Evolutionary conservation across 164 flowering plant genomes (phyloP).

Genomic region (Tinospora cordifolia): DNA sequence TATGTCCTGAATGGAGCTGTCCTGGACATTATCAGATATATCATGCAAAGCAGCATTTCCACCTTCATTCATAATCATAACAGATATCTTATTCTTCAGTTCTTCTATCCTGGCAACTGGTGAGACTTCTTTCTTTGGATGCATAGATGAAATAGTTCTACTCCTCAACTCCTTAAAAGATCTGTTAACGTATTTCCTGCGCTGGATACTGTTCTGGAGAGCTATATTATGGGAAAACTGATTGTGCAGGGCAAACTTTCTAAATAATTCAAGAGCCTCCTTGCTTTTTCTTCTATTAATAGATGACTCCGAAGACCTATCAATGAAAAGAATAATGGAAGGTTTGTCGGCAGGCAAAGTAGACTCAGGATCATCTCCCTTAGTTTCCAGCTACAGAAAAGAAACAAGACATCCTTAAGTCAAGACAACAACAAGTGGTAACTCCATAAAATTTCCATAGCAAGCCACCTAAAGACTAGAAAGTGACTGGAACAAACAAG

Average conservation of each 20-base stretch:
- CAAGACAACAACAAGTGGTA: too few species aligned
- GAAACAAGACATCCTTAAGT: constrained; percentile 7
- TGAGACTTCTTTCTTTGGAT: constrained; percentile 27
- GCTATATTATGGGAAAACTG: background rate
- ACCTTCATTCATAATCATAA: constrained; percentile 52
- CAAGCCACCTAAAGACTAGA: background rate
- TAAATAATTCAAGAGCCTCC: constrained; percentile 51
- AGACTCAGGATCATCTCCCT: constrained; percentile 34
- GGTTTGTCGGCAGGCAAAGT: constrained; percentile 59
- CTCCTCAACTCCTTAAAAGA: constrained; percentile 19
- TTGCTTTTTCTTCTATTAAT: constrained; percentile 43
- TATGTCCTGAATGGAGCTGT: constrained; percentile 54
- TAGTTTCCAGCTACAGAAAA: constrained; percentile 52
- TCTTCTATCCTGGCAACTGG: constrained; percentile 20
- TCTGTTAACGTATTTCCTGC: constrained; percentile 16
- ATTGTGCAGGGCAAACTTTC: constrained; percentile 39
- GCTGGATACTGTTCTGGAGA: constrained; percentile 17
- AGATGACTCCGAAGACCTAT: constrained; percentile 64
- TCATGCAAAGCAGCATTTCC: constrained; percentile 19
- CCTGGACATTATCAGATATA: constrained; percentile 34
- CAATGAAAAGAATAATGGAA: constrained; percentile 72
- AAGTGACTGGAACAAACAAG: background rate
- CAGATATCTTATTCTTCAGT: constrained; percentile 46
- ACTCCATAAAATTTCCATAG: background rate
- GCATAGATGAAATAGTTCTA: constrained; percentile 16